phyloP scores from a whole-genome alignment of 371 early-diverging fungal genomes.

The Mortierella sp. region DNA sequence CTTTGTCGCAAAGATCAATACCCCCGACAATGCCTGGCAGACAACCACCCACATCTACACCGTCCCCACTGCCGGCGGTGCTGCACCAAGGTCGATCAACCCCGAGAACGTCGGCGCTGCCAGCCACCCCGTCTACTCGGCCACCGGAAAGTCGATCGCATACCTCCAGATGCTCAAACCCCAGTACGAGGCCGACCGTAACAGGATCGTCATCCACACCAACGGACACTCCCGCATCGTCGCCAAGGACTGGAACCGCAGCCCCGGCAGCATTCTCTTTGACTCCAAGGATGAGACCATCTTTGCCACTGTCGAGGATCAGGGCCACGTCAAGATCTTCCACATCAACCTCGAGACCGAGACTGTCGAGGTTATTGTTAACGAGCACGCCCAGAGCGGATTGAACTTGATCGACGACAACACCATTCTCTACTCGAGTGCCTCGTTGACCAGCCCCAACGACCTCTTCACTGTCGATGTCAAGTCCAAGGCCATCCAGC shows the following conservation, averaged over 20 bases:
- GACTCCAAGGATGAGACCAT: conserved; percentile 63
- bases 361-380: conserved; percentile 61
- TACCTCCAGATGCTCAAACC: conserved; percentile 83
- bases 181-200: conserved; percentile 85
- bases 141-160: conserved; percentile 72
- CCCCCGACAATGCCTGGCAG: conserved; percentile 80
- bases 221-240: conserved; percentile 63
- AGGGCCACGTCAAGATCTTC: conserved; percentile 72
- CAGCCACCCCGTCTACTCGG: conserved; percentile 72
- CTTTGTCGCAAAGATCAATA: conserved; percentile 78
- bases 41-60: conserved; percentile 81
- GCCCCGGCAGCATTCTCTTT: conserved; percentile 71
- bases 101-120: conserved; percentile 74
- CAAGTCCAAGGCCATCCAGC: conserved; percentile 54
- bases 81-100: conserved; percentile 64
- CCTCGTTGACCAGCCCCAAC: conserved; percentile 66
- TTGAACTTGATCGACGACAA: conserved; percentile 58
- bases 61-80: conserved; percentile 66
- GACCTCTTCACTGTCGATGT: conserved; percentile 58
- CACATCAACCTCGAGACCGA: conserved; percentile 64
- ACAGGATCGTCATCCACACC: conserved; percentile 72
- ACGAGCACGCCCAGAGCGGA: conserved; percentile 64
- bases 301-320: conserved; percentile 72
- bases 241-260: conserved; percentile 75
- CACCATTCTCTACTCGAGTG: conserved; percentile 59